These are phyloP conservation scores for Chlorella sp. DNA, from an alignment of 139 green algal species.

Conservation along the genomic window DNA sequence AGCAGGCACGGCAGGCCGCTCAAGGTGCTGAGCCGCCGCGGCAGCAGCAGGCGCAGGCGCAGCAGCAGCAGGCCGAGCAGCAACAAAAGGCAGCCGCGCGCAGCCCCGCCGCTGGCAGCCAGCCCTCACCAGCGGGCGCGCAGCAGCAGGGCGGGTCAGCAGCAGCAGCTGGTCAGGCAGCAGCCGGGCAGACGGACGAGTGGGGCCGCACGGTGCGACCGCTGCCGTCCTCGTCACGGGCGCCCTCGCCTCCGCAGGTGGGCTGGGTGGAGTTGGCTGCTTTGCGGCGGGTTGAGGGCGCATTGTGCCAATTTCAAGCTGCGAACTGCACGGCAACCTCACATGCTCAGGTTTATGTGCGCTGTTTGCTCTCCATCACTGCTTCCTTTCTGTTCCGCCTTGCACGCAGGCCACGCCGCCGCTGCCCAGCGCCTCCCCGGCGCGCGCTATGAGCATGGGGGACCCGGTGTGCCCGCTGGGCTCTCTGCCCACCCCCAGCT, in stretches of 20 bases:
- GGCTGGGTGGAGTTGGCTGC: background rate
- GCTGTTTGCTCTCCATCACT: background rate
- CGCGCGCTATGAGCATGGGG: no score
- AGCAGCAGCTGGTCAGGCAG: background rate
- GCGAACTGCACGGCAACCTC: no score
- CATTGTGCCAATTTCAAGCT: no score
- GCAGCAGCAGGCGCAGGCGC: background rate
- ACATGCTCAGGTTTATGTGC: no score
- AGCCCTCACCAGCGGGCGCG: background rate
- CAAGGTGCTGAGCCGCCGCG: background rate
- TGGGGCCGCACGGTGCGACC: constrained; percentile 18
- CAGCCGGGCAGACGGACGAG: background rate
- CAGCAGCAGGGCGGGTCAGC: background rate
- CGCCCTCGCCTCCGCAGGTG: background rate
- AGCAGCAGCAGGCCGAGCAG: constrained; percentile 1
- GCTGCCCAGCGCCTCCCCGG: no score
- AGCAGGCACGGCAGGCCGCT: background rate
- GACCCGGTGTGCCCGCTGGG: no score
- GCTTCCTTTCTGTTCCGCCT: background rate
- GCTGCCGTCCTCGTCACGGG: background rate
- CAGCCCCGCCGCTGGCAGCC: no score
- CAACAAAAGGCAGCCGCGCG: no score
- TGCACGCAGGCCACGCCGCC: background rate
- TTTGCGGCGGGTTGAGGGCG: no score
- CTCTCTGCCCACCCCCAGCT: no score